Conservation (phyloP, 148 eudicot species). For the Rhododendron henanense region DNA sequence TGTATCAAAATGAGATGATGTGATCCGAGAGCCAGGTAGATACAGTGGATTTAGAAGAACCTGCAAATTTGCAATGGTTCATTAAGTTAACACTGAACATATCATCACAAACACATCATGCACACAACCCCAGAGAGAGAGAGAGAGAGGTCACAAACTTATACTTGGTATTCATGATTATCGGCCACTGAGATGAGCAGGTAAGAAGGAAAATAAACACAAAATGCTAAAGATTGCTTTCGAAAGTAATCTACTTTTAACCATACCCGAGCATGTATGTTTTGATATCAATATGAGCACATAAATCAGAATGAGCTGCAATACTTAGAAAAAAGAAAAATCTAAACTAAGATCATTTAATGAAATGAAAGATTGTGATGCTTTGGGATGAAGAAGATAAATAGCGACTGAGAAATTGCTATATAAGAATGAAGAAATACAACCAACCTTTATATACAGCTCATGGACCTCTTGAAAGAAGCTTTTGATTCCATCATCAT, state of each 20-base stretch:
- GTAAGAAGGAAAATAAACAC: neutral
- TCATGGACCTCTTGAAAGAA: slow-evolving; percentile 99
- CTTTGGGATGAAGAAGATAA: neutral
- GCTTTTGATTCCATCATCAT: slow-evolving; percentile 95
- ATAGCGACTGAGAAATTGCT: neutral
- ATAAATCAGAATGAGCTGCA: neutral
- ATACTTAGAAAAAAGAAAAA: neutral
- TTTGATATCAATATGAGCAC: neutral
- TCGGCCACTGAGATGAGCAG: neutral
- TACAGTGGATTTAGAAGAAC: slow-evolving; percentile 87
- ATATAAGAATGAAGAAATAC: neutral
- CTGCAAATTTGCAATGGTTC: slow-evolving; percentile 38
- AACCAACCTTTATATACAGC: slow-evolving; percentile 80
- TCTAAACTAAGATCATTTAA: neutral
- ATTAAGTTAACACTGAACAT: neutral
- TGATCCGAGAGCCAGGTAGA: slow-evolving; percentile 83
- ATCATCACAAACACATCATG: neutral
- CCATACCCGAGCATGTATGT: neutral
- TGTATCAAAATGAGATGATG: slow-evolving; percentile 96
- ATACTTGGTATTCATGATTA: neutral
- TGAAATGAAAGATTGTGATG: neutral
- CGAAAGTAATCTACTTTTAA: neutral
- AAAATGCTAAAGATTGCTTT: neutral
- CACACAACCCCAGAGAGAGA: neutral
- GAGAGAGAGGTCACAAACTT: neutral